A percentile compares a stretch with the other conserved stretches of the same genome.
Evolutionary conservation across 768 basidiomycete genomes (phyloP).

Genomic region (Postia placenta): DNA sequence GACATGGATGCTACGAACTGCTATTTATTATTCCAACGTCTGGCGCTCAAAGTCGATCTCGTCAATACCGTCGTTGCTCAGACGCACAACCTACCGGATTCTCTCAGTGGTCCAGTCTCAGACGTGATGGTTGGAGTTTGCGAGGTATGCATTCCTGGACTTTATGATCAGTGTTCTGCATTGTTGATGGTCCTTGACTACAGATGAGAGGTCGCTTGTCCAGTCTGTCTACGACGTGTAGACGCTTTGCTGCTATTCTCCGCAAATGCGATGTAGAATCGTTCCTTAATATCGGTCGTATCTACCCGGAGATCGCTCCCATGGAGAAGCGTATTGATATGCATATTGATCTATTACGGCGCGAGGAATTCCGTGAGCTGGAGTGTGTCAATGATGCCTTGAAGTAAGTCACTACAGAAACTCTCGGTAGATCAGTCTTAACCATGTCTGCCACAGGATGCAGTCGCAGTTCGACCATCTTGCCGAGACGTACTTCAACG

Average conservation of each 20-base stretch:
- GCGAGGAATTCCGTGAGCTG: conserved; percentile 89
- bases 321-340: conserved; percentile 91
- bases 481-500: conserved; percentile 78
- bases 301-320: conserved; percentile 78
- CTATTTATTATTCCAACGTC: conserved; percentile 88
- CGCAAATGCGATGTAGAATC: conserved; percentile 75
- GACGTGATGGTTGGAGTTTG: conserved; percentile 91
- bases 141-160: conserved; percentile 59
- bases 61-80: conserved; percentile 80
- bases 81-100: conserved; percentile 77
- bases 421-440: neutral
- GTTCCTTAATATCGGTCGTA: conserved; percentile 79
- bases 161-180: neutral
- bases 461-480: conserved; percentile 92
- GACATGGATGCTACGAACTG: conserved; percentile 87
- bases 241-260: conserved; percentile 83
- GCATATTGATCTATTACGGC: conserved; percentile 77
- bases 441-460: conserved; percentile 50
- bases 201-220: conserved; percentile 84
- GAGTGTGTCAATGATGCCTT: conserved; percentile 89
- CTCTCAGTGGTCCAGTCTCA: conserved; percentile 74
- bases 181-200: neutral
- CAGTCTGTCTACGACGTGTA: conserved; percentile 76
- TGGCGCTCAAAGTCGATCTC: conserved; percentile 82
- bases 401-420: conserved; percentile 50